A percentile compares a stretch with the other conserved stretches of the same genome.
phyloP scores from a whole-genome alignment of 2,329 filamentous ascomycete species.

The Fusarium sp. region DNA sequence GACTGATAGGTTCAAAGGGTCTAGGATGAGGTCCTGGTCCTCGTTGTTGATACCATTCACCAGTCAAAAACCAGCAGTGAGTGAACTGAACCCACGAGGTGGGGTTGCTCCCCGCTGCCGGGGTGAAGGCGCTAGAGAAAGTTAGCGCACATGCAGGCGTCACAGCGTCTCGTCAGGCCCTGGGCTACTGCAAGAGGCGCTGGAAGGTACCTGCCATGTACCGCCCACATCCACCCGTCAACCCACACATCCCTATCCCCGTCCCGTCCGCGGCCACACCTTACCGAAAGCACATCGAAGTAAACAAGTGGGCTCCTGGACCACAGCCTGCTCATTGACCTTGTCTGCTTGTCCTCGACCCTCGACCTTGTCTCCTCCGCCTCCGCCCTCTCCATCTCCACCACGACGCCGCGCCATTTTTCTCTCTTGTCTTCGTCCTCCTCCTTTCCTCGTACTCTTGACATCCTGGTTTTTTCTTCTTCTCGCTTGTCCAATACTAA shows the following conservation, averaged over 20 bases:
- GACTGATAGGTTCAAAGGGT: conserved; percentile 38
- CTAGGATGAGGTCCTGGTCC: conserved; percentile 15
- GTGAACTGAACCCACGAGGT: conserved; percentile 18
- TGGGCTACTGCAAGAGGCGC: conserved; percentile 14
- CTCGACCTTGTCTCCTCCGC: conserved; percentile 22
- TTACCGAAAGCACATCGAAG: conserved; percentile 48
- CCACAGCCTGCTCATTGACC: conserved; percentile 28
- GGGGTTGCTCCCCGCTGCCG: neutral
- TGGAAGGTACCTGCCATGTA: conserved; percentile 40
- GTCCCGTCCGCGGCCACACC: conserved; percentile 42
- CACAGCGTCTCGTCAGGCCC: conserved; percentile 17
- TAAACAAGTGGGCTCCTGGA: conserved; percentile 42
- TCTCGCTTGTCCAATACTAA: conserved; percentile 34
- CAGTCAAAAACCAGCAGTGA: conserved; percentile 42
- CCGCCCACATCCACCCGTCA: conserved; percentile 34
- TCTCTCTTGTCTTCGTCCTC: conserved; percentile 19
- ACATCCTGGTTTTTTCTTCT: conserved; percentile 40
- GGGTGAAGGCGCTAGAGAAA: conserved; percentile 27
- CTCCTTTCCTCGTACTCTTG: conserved; percentile 32
- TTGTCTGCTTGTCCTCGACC: conserved; percentile 7
- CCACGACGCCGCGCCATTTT: conserved; percentile 39
- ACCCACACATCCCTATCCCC: conserved; percentile 39
- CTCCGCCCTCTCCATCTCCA: conserved; percentile 36
- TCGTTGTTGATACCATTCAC: conserved; percentile 23
- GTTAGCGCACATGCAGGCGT: conserved; percentile 31